Evolutionary conservation across 2,329 filamentous ascomycete genomes (phyloP), one percentile per base, ranked within the genome.

Genomic region (Amylocarpus encephaloides): DNA sequence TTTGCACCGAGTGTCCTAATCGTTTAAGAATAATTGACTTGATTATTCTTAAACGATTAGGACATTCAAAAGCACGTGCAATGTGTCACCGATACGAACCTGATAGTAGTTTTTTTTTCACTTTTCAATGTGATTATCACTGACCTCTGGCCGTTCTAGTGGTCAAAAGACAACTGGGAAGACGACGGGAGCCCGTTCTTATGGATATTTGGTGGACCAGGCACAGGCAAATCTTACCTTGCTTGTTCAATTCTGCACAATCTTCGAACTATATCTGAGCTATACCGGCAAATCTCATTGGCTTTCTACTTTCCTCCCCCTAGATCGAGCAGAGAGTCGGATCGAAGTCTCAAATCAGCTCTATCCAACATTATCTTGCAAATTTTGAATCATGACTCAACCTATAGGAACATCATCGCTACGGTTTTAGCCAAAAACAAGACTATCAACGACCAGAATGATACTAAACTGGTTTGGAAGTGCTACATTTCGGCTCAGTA

Each of bases 131-230:
- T n/a, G n/a, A n/a, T n/a, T n/a, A n/a, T n/a, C 22, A 26, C 22
- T 26, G 22, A 4, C 22, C 22, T 26, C 22, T 26, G 22, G 22
- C 7, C 7, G 22, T 26, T 7, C 22, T 26, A 40, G 38, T 40
- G 38, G 38, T 40, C 38, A 3, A 19, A 18, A 11, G 38, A 40
- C 5, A 11, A 18, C n/a, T 46, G 44, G 44, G 32, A 35, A n/a
- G 15, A 11, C 6, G n/a, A 12, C 5, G 16, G 3, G 30, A 29
- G 33, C 11, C 35, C 32, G 2, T 19, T 30, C 10, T 26, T 45
- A 15, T 45, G 43, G 43, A 18, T 45, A 9, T 34, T n/a, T 32
- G 43, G 43, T 9, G 43, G 43, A 16, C 29, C 43, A 33, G 43
- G 43, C 15, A 45, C 26, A 2, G 43, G 43, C 13, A 45, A 45